phyloP scores from a whole-genome alignment of 495 filamentous ascomycete species.

The Pseudotulostoma volvatum region DNA sequence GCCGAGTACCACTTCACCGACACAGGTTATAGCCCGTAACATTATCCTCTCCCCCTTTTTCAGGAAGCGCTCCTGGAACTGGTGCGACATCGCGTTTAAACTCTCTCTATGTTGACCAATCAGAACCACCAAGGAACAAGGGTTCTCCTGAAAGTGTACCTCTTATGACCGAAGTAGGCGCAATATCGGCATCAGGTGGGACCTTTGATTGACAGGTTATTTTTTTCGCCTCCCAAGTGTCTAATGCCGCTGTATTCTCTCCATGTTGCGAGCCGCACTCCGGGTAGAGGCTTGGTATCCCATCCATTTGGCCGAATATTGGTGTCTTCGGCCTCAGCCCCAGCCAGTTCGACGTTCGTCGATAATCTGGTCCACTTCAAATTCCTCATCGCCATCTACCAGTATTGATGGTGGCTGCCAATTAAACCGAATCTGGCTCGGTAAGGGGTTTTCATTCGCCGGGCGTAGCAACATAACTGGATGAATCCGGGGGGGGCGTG shows the following conservation, averaged over 20 bases:
- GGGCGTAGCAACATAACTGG: constrained; percentile 6
- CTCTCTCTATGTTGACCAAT: too few relatives aligned
- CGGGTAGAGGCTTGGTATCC: constrained; percentile 1
- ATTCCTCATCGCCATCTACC: constrained; percentile 1
- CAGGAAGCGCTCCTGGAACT: too few relatives aligned
- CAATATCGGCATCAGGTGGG: too few relatives aligned
- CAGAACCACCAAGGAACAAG: too few relatives aligned
- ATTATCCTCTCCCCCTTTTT: too few relatives aligned
- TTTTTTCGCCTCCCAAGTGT: not conserved
- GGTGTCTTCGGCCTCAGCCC: not conserved
- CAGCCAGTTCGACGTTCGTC: not conserved
- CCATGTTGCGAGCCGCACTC: not conserved
- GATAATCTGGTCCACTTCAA: constrained; percentile 1
- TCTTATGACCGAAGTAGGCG: too few relatives aligned
- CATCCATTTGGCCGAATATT: constrained; percentile 2
- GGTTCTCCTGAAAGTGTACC: too few relatives aligned
- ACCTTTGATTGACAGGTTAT: too few relatives aligned
- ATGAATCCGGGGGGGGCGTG: constrained; percentile 4
- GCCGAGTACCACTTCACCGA: too few relatives aligned
- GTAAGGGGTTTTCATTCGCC: constrained; percentile 4
- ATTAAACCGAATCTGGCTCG: constrained; percentile 1
- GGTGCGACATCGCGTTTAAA: too few relatives aligned
- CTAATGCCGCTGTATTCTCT: constrained; percentile 4
- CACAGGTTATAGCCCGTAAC: too few relatives aligned
- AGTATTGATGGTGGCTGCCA: not conserved